Evolutionary conservation across 257 asterid species (phyloP), one percentile per base, ranked within the genome.

Genomic region (Gynochthodes officinalis): DNA sequence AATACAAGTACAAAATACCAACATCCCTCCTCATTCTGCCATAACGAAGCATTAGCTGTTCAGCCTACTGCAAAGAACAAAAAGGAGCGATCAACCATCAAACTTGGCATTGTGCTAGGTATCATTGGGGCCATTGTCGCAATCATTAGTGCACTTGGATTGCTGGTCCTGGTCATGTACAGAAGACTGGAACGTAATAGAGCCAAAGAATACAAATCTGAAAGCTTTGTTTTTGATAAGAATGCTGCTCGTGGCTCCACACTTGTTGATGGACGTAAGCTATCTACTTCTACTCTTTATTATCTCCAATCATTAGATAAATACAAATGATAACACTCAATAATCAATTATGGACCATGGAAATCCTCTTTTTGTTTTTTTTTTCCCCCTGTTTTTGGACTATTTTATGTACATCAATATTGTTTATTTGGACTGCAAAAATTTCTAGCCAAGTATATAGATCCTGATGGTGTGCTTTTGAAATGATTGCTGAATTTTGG

Each of bases 11-110:
- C 93, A 3, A 89, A 81, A 79, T 85, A 83, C 61, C 99, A 95
- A 68, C 82, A 87, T 53, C 78, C 89, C 11, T 21, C 28, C 48
- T 75, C 96, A 27, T 95, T 80, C 77, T 95, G 99, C 73, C 94
- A 87, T 13, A 92, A 89, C 48, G 91, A 92, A 71, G 99, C 99
- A n/a, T 33, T 95, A 40, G 98, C 98, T 25, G 97, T 95, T 60
- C 78, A 82, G 87, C 99, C 99, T 23, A 83, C 85, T 37, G 64
- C 69, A 49, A 85, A 64, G 64, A 67, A 53, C 21, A 55, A 75
- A 32, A 61, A 77, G 59, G 49, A 73, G 59, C 37, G 80, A 43
- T 72, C 87, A 2, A 87, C 96, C 2, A 28, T 95, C 71, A 89
- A 88, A 67, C 89, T 92, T 43, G 97, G 96, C 44, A 69, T 90